phyloP scores from a whole-genome alignment of 495 filamentous ascomycete species.

The Chlorociboria aeruginascens region DNA sequence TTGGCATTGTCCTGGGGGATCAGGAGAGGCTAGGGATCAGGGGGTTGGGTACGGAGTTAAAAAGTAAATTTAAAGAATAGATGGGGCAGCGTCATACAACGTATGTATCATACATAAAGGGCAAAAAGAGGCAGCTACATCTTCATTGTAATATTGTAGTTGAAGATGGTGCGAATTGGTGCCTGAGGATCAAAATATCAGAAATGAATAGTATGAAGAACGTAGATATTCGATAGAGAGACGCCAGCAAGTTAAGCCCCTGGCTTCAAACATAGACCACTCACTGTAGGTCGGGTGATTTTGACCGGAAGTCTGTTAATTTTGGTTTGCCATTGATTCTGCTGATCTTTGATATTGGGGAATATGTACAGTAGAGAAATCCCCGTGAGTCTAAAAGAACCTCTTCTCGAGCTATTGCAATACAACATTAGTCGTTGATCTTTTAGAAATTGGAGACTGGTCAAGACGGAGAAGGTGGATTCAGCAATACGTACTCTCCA shows the following conservation, averaged over 20 bases:
- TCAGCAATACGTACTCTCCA: constrained; percentile 48
- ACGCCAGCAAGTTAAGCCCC: too few relatives aligned
- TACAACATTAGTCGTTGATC: not conserved
- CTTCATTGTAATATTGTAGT: too few relatives aligned
- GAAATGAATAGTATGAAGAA: too few relatives aligned
- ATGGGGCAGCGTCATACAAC: not conserved
- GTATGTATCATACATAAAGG: too few relatives aligned
- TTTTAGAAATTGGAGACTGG: not conserved
- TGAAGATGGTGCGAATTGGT: too few relatives aligned
- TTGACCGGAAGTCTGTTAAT: too few relatives aligned
- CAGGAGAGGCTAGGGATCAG: constrained; percentile 42
- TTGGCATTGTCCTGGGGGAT: constrained; percentile 37
- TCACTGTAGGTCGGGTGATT: too few relatives aligned
- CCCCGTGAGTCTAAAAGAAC: constrained; percentile 6
- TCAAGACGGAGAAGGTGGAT: not conserved
- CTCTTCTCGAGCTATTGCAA: constrained; percentile 15
- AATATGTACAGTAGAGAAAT: constrained; percentile 10
- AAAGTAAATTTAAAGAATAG: not conserved
- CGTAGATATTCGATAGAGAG: too few relatives aligned
- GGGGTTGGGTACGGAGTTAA: constrained; percentile 35
- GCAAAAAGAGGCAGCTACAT: too few relatives aligned
- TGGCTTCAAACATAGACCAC: too few relatives aligned
- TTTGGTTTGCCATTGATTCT: too few relatives aligned
- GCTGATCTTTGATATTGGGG: not conserved
- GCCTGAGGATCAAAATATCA: too few relatives aligned